Conservation (phyloP, 495 filamentous ascomycete species). For the Penicillium paradoxum region DNA sequence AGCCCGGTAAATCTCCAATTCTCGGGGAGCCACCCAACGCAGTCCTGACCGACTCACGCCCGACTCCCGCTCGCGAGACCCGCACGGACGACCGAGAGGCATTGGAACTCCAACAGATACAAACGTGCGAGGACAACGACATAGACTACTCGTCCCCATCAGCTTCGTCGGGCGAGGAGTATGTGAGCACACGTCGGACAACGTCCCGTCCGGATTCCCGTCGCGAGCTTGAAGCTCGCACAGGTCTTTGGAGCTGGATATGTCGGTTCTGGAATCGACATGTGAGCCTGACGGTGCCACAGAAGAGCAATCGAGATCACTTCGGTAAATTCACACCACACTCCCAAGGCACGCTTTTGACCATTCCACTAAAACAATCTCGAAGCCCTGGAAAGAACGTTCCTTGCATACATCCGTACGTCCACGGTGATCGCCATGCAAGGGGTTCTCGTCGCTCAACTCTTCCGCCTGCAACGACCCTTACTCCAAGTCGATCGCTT, state of each 20-base stretch:
- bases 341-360: too few relatives aligned
- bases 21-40: slow-evolving; percentile 8
- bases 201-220: slow-evolving; percentile 17
- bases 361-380: background rate
- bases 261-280: slow-evolving; percentile 37
- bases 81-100: slow-evolving; percentile 20
- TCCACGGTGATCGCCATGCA: slow-evolving; percentile 64
- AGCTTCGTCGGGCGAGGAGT: slow-evolving; percentile 34
- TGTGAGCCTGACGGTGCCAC: slow-evolving; percentile 38
- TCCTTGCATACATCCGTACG: slow-evolving; percentile 72
- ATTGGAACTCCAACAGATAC: slow-evolving; percentile 29
- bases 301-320: slow-evolving; percentile 44
- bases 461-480: slow-evolving; percentile 62
- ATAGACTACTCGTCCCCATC: slow-evolving; percentile 22
- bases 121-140: slow-evolving; percentile 22
- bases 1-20: background rate
- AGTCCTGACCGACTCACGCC: slow-evolving; percentile 14
- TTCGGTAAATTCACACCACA: slow-evolving; percentile 27
- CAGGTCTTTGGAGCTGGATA: slow-evolving; percentile 21
- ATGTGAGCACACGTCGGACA: slow-evolving; percentile 25
- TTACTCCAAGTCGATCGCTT: slow-evolving; percentile 27
- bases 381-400: slow-evolving; percentile 73
- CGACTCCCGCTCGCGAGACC: slow-evolving; percentile 20
- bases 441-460: slow-evolving; percentile 61
- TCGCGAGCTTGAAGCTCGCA: slow-evolving; percentile 15